Percentiles rank a stretch among this genome's conserved stretches.
Evolutionary conservation across 1,139 yeast genomes (phyloP).

Genomic region (Lodderomyces beijingensis): DNA sequence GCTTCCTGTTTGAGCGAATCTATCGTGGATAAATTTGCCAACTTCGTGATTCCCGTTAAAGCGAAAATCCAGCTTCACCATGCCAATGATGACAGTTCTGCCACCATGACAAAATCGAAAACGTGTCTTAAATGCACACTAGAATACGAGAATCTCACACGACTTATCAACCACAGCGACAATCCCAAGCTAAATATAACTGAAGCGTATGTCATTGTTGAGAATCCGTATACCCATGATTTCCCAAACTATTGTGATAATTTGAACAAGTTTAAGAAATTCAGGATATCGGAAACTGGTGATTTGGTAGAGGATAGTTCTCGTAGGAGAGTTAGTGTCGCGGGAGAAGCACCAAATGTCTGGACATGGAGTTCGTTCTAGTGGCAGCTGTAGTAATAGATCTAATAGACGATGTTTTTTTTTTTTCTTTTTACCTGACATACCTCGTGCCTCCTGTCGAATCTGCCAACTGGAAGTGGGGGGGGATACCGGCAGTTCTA

Average conservation of each 20-base stretch:
- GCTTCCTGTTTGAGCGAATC: constrained; percentile 20
- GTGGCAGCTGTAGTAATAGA: too few species aligned
- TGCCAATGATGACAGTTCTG: too few species aligned
- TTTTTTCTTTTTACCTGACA: too few species aligned
- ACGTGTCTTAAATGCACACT: constrained; percentile 3
- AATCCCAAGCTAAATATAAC: background rate
- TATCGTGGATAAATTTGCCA: constrained; percentile 31
- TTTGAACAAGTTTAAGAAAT: constrained; percentile 1
- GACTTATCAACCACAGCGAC: constrained; percentile 9
- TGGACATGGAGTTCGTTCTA: constrained; percentile 49
- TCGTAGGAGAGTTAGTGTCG: constrained; percentile 5
- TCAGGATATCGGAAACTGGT: background rate
- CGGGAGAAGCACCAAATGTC: constrained; percentile 30
- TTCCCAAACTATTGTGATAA: background rate
- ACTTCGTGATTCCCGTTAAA: constrained; percentile 34
- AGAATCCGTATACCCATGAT: constrained; percentile 31
- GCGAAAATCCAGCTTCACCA: constrained; percentile 16
- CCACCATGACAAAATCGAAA: background rate
- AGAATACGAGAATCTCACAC: constrained; percentile 1
- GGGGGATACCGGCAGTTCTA: too few species aligned
- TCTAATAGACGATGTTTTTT: too few species aligned
- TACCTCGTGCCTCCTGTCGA: too few species aligned
- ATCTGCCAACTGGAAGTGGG: too few species aligned
- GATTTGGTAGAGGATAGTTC: background rate
- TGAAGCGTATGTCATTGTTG: constrained; percentile 23